Evolutionary conservation across 2,329 filamentous ascomycete species (phyloP).

Genomic region (Calonectria honghensis): DNA sequence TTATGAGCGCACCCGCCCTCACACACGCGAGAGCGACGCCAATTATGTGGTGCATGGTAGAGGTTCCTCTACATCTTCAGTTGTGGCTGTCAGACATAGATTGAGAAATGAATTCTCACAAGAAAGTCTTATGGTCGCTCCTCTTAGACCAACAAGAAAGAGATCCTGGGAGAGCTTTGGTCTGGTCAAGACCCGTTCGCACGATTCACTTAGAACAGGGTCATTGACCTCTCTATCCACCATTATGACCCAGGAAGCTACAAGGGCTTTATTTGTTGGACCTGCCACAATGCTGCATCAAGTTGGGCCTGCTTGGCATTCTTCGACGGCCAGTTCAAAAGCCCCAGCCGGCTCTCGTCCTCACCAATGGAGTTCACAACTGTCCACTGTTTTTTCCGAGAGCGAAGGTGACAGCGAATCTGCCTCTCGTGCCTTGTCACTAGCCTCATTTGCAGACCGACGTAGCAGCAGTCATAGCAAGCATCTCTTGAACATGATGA

Average conservation of each 20-base stretch:
- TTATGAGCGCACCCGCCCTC: slow-evolving; percentile 59
- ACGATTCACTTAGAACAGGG: slow-evolving; percentile 71
- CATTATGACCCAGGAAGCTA: slow-evolving; percentile 70
- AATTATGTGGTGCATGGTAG: slow-evolving; percentile 74
- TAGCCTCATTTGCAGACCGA: slow-evolving; percentile 64
- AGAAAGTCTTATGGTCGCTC: slow-evolving; percentile 76
- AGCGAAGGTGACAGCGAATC: slow-evolving; percentile 73
- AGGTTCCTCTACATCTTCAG: slow-evolving; percentile 63
- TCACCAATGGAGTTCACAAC: slow-evolving; percentile 78
- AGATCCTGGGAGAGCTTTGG: slow-evolving; percentile 69
- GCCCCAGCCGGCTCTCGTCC: slow-evolving; percentile 57
- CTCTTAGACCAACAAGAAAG: slow-evolving; percentile 69
- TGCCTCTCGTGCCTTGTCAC: slow-evolving; percentile 69
- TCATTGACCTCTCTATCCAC: slow-evolving; percentile 75
- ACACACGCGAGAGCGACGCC: slow-evolving; percentile 63
- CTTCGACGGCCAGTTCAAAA: slow-evolving; percentile 41
- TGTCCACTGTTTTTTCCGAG: slow-evolving; percentile 79
- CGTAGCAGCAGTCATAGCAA: slow-evolving; percentile 72
- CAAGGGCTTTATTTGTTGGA: slow-evolving; percentile 57
- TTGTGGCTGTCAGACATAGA: slow-evolving; percentile 58
- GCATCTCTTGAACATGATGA: slow-evolving; percentile 75
- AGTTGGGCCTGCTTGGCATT: slow-evolving; percentile 49
- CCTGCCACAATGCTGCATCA: slow-evolving; percentile 55
- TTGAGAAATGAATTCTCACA: slow-evolving; percentile 72
- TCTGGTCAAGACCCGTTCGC: slow-evolving; percentile 70